Evolutionary conservation across 2,329 filamentous ascomycete species (phyloP).

Genomic region (Remersonia thermophila): DNA sequence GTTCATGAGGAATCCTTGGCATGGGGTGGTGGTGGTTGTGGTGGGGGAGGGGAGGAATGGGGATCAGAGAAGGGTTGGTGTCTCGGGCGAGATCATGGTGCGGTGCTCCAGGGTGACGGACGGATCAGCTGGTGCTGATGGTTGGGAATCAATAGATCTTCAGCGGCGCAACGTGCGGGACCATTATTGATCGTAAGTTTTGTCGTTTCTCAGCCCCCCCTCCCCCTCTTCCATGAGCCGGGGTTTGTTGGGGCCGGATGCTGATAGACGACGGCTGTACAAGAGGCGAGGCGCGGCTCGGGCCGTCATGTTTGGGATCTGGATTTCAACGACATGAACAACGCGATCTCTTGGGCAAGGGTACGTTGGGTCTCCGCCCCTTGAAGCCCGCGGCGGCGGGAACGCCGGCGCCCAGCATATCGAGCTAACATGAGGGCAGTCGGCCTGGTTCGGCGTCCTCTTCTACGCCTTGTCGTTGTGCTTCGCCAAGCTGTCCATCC

Average conservation of each 20-base stretch:
- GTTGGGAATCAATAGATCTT: no score
- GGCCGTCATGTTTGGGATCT: slow-evolving; percentile 17
- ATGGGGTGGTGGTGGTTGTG: neutral
- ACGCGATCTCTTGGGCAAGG: slow-evolving; percentile 10
- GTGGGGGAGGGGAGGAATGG: no score
- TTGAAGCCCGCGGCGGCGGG: no score
- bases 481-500: slow-evolving; percentile 20
- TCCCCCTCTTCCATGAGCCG: no score
- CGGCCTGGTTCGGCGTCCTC: slow-evolving; percentile 19
- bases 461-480: slow-evolving; percentile 20
- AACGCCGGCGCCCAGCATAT: no score
- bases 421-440: slow-evolving; percentile 4
- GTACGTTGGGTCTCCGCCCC: slow-evolving; percentile 7
- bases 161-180: slow-evolving; percentile 14
- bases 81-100: no score
- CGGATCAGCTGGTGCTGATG: no score
- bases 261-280: neutral
- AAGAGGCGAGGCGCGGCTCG: slow-evolving; percentile 14
- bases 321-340: slow-evolving; percentile 8
- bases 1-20: no score
- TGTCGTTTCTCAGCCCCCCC: no score
- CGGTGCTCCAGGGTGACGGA: no score
- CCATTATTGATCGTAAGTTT: slow-evolving; percentile 15
- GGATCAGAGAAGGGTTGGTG: no score
- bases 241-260: no score